Conservation (phyloP, 768 basidiomycete genomes). For the Nevesoporus exiguus region DNA sequence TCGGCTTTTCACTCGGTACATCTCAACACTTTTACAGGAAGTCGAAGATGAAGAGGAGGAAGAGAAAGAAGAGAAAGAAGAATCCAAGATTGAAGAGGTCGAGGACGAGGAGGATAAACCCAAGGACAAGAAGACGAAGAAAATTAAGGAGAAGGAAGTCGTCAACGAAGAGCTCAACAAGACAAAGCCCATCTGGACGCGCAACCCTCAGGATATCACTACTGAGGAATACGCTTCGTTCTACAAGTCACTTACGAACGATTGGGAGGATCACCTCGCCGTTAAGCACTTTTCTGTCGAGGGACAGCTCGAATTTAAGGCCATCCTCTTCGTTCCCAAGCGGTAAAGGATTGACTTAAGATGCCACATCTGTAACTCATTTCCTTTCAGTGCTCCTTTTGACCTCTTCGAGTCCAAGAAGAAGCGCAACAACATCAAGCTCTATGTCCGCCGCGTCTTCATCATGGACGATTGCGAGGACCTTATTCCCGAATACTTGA, state of each 20-base stretch:
- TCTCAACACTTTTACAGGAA: slow-evolving; percentile 49
- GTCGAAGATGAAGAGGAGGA: slow-evolving; percentile 83
- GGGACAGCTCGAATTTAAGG: slow-evolving; percentile 99
- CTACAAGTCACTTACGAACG: slow-evolving; percentile 99
- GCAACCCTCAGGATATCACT: slow-evolving; percentile 93
- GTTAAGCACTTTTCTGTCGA: slow-evolving; percentile 99
- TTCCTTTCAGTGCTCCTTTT: slow-evolving; percentile 76
- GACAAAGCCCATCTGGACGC: slow-evolving; percentile 99
- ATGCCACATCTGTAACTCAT: background rate
- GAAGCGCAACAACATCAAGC: slow-evolving; percentile 99
- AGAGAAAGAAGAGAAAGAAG: slow-evolving; percentile 65
- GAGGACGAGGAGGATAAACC: slow-evolving; percentile 81
- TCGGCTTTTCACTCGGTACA: background rate
- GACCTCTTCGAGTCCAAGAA: slow-evolving; percentile 99
- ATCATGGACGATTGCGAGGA: slow-evolving; percentile 99
- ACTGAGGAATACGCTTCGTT: slow-evolving; percentile 91
- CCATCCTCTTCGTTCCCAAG: slow-evolving; percentile 96
- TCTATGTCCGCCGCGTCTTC: slow-evolving; percentile 99
- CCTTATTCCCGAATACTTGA: slow-evolving; percentile 98
- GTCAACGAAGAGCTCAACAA: slow-evolving; percentile 99
- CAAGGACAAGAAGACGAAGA: slow-evolving; percentile 93
- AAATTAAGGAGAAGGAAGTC: slow-evolving; percentile 82
- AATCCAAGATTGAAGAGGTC: slow-evolving; percentile 78
- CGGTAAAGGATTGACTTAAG: slow-evolving; percentile 49
- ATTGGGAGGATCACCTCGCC: slow-evolving; percentile 99